phyloP scores from a whole-genome alignment of 2,329 filamentous ascomycete genomes.

The Aspergillus phoenicis region DNA sequence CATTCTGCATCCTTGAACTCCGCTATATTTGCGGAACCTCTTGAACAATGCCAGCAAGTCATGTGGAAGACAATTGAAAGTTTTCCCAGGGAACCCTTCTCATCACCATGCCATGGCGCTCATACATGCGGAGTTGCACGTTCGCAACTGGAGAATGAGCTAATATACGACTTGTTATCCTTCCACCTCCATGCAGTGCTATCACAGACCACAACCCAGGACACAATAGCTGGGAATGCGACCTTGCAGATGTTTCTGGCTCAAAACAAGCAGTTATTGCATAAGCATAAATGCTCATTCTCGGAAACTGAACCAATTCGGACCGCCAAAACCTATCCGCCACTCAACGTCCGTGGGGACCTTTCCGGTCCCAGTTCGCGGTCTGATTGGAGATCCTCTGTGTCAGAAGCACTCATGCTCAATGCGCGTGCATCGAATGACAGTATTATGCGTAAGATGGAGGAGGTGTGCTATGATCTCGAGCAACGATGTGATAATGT shows the following conservation, averaged over 20 bases:
- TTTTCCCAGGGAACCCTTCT: conserved; percentile 24
- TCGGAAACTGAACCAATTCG: conserved; percentile 14
- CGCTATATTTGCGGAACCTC: conserved; percentile 16
- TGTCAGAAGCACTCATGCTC: conserved; percentile 49
- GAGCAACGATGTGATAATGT: conserved; percentile 58
- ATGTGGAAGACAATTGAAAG: conserved; percentile 21
- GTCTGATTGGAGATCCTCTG: conserved; percentile 53
- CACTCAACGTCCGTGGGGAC: conserved; percentile 17
- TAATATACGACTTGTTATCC: conserved; percentile 30
- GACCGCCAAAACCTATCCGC: conserved; percentile 13
- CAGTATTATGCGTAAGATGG: conserved; percentile 52
- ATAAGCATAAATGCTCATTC: conserved; percentile 21
- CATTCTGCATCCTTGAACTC: conserved; percentile 17
- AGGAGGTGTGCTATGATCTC: conserved; percentile 58
- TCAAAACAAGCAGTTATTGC: conserved; percentile 5
- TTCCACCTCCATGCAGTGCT: conserved; percentile 27
- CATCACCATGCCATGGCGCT: conserved; percentile 23
- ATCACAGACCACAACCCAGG: conserved; percentile 9
- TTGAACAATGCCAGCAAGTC: conserved; percentile 18
- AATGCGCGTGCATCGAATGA: conserved; percentile 49
- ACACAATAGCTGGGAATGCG: conserved; percentile 9
- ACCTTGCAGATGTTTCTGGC: conserved; percentile 27
- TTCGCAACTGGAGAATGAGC: conserved; percentile 25
- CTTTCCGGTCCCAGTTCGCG: conserved; percentile 26
- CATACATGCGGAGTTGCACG: conserved; percentile 24